Evolutionary conservation across 2,329 filamentous ascomycete species (phyloP).

Genomic region (Diaporthe nobilis): DNA sequence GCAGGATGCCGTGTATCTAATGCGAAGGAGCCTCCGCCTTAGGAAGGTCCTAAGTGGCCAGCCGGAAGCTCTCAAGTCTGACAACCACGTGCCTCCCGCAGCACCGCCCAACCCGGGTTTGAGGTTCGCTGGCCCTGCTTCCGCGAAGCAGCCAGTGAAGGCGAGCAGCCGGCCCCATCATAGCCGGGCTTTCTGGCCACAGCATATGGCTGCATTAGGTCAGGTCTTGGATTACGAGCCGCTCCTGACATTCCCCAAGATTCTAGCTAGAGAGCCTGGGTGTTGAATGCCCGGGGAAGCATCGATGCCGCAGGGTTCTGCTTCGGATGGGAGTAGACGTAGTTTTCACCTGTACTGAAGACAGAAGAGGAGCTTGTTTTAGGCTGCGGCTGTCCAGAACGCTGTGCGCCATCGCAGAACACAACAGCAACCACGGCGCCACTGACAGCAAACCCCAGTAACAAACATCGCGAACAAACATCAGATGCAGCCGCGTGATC

Average conservation of each 20-base stretch:
- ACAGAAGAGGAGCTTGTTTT: too few relatives aligned
- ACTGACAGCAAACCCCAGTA: background rate
- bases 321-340: background rate
- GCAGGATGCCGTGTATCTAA: slow-evolving; percentile 24
- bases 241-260: background rate
- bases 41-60: slow-evolving; percentile 8
- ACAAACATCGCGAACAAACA: background rate
- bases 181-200: background rate
- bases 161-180: background rate
- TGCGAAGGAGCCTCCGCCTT: slow-evolving; percentile 10
- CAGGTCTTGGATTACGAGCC: slow-evolving; percentile 1
- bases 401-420: background rate
- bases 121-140: slow-evolving; percentile 14
- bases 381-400: background rate
- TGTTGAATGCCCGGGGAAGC: background rate
- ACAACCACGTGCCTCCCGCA: slow-evolving; percentile 8
- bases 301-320: too few relatives aligned
- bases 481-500: background rate
- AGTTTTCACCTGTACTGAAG: background rate
- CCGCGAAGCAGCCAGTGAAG: background rate
- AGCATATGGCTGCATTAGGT: background rate
- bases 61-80: slow-evolving; percentile 19
- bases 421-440: background rate
- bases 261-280: background rate
- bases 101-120: background rate